A percentile compares a stretch with the other conserved stretches of the same genome.
Conservation (phyloP, 768 basidiomycete species). For the Tremella mesenterica region DNA sequence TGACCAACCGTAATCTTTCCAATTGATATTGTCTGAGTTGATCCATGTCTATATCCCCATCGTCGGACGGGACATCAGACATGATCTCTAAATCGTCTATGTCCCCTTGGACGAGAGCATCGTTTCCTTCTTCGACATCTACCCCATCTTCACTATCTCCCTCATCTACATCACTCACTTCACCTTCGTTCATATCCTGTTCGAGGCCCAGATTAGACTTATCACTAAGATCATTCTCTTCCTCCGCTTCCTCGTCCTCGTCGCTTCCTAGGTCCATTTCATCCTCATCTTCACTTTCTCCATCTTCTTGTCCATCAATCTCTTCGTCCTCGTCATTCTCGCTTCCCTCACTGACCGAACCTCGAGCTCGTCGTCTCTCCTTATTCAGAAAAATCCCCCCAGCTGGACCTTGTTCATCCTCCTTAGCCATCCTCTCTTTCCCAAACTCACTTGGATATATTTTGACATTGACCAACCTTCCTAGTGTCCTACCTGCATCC, state of each 20-base stretch:
- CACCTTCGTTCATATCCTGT: slow-evolving; percentile 9
- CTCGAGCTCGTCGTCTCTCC: slow-evolving; percentile 39
- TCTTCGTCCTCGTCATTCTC: slow-evolving; percentile 20
- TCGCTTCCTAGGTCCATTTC: slow-evolving; percentile 24
- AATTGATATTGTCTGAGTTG: slow-evolving; percentile 84
- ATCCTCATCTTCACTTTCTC: slow-evolving; percentile 21
- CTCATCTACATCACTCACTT: slow-evolving; percentile 51
- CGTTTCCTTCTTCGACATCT: slow-evolving; percentile 28
- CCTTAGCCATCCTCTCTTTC: slow-evolving; percentile 69
- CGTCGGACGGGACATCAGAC: slow-evolving; percentile 45
- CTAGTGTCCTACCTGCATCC: slow-evolving; percentile 40
- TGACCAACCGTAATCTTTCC: slow-evolving; percentile 71
- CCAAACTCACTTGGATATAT: slow-evolving; percentile 94
- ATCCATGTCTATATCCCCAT: slow-evolving; percentile 70
- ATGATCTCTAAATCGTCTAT: slow-evolving; percentile 41
- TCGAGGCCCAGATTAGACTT: neutral
- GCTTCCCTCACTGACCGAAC: slow-evolving; percentile 15
- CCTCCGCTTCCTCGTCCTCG: slow-evolving; percentile 20
- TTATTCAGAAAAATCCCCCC: slow-evolving; percentile 57
- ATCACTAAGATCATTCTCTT: slow-evolving; percentile 12
- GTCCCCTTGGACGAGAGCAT: slow-evolving; percentile 13
- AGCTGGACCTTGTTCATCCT: slow-evolving; percentile 87
- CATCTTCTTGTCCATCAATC: slow-evolving; percentile 46
- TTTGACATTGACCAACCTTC: slow-evolving; percentile 64
- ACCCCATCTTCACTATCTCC: slow-evolving; percentile 48